Conservation (phyloP, 2,329 filamentous ascomycete species). For the Sphaerostilbella broomeana region DNA sequence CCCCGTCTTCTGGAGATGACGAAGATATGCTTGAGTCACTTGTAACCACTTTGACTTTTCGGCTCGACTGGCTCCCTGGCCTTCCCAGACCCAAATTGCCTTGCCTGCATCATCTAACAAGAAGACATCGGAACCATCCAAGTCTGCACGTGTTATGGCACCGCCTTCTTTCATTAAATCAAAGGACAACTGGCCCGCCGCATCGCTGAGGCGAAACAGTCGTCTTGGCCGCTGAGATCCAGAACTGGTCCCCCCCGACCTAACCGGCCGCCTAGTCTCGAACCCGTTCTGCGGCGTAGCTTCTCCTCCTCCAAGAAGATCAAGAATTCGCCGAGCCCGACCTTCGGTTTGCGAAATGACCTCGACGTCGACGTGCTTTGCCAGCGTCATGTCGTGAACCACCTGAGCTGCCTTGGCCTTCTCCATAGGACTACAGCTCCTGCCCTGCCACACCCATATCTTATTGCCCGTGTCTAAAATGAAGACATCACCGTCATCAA, state of each 20-base stretch:
- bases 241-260: slow-evolving; percentile 19
- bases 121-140: slow-evolving; percentile 57
- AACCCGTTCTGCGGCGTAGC: slow-evolving; percentile 34
- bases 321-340: slow-evolving; percentile 47
- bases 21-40: slow-evolving; percentile 51
- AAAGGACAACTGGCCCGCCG: slow-evolving; percentile 50
- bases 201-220: slow-evolving; percentile 58
- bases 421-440: slow-evolving; percentile 59
- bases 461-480: slow-evolving; percentile 56
- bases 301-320: slow-evolving; percentile 45
- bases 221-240: slow-evolving; percentile 26
- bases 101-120: slow-evolving; percentile 52
- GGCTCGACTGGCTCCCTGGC: slow-evolving; percentile 46
- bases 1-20: slow-evolving; percentile 30
- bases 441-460: slow-evolving; percentile 66
- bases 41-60: slow-evolving; percentile 57
- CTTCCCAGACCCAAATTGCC: slow-evolving; percentile 61
- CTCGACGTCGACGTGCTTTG: slow-evolving; percentile 59
- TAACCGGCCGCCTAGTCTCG: slow-evolving; percentile 35
- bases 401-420: slow-evolving; percentile 62
- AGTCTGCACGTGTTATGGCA: slow-evolving; percentile 40
- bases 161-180: slow-evolving; percentile 50
- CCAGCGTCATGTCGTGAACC: slow-evolving; percentile 56
- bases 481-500: slow-evolving; percentile 62
- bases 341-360: slow-evolving; percentile 57